Conservation (phyloP, 2,329 filamentous ascomycete genomes). For the Colletotrichum australisinense region DNA sequence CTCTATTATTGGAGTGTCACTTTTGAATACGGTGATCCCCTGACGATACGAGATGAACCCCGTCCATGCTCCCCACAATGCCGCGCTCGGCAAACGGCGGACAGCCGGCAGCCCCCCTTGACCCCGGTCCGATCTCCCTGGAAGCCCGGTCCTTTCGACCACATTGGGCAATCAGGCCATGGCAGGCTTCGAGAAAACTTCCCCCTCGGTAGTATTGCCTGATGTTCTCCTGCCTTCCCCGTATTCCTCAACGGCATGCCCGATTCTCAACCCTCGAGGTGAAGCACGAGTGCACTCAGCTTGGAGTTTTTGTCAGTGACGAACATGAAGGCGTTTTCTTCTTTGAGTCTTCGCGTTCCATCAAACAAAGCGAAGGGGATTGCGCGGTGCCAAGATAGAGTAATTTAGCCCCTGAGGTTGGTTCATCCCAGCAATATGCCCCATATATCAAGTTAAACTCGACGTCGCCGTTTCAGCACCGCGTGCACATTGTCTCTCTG, state of each 20-base stretch:
- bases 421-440: background rate
- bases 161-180: background rate
- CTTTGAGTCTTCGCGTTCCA: background rate
- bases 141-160: background rate
- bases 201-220: background rate
- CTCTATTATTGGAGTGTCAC: slow-evolving; percentile 22
- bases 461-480: slow-evolving; percentile 11
- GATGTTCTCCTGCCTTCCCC: background rate
- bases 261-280: background rate
- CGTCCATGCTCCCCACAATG: slow-evolving; percentile 23
- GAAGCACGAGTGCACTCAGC: background rate
- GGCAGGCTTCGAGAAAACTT: background rate
- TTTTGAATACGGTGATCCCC: background rate
- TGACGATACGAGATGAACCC: slow-evolving; percentile 28
- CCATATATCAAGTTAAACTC: background rate
- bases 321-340: background rate
- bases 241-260: background rate
- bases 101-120: background rate
- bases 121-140: background rate
- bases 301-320: background rate
- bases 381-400: background rate
- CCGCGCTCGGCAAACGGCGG: slow-evolving; percentile 11
- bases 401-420: background rate
- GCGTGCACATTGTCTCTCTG: background rate
- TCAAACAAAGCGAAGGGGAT: background rate